Conservation (phyloP, 441 rosid species). For the Manihot esculenta region DNA sequence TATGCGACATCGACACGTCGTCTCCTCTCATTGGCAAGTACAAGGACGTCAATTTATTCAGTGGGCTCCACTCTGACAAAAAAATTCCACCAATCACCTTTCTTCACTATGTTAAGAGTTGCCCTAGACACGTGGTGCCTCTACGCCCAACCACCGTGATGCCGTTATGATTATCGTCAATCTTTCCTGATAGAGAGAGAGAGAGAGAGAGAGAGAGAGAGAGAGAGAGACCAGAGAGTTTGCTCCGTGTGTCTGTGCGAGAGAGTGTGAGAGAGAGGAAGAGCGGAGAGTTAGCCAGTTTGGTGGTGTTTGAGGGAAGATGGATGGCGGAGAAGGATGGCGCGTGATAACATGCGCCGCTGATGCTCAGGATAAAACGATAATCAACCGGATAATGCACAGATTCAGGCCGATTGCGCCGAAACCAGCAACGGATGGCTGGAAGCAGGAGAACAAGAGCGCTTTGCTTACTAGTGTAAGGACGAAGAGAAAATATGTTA, state of each 20-base stretch:
- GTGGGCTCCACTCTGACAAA: neutral
- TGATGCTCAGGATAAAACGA: slow-evolving; percentile 31
- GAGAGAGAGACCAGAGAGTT: too few species aligned
- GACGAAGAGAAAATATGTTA: slow-evolving; percentile 68
- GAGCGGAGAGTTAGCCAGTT: slow-evolving; percentile 5
- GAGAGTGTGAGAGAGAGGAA: neutral
- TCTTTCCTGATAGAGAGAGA: slow-evolving; percentile 21
- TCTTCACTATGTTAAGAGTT: slow-evolving; percentile 2
- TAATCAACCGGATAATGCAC: slow-evolving; percentile 47
- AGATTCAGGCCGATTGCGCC: slow-evolving; percentile 75
- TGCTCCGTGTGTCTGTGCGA: too few species aligned
- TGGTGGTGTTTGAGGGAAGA: slow-evolving; percentile 1
- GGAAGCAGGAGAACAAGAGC: slow-evolving; percentile 20
- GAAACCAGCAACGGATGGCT: slow-evolving; percentile 41
- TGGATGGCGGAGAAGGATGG: slow-evolving; percentile 42
- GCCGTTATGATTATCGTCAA: slow-evolving; percentile 42
- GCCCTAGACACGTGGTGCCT: slow-evolving; percentile 55
- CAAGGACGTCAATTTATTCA: neutral
- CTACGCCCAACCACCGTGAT: slow-evolving; percentile 13
- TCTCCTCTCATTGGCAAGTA: neutral
- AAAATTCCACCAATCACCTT: slow-evolving; percentile 25
- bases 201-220: neutral
- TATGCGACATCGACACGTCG: neutral
- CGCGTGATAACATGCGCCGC: slow-evolving; percentile 28
- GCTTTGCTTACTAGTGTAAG: slow-evolving; percentile 26